Percentiles rank a stretch among this genome's conserved stretches.
These are phyloP conservation scores for Dissophora ornata DNA, from an alignment of 192 early-diverging fungal species.

Conservation along the genomic window DNA sequence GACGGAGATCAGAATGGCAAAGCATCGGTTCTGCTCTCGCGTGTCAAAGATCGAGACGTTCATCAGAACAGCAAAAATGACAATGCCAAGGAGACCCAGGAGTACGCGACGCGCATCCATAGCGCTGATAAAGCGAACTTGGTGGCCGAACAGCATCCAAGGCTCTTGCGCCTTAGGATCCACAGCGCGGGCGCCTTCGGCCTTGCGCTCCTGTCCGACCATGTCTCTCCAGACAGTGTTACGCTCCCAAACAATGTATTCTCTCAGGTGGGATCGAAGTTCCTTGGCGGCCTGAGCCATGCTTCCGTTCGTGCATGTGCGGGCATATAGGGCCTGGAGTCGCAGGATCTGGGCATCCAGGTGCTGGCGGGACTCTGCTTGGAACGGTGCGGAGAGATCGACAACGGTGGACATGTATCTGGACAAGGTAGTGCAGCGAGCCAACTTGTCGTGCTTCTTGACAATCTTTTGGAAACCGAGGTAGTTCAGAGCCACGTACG, in stretches of 20 bases:
- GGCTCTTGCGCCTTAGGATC: slow-evolving; percentile 40
- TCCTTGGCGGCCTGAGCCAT: slow-evolving; percentile 64
- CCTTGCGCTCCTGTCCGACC: slow-evolving; percentile 73
- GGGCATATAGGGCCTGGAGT: slow-evolving; percentile 71
- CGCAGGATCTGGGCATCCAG: slow-evolving; percentile 64
- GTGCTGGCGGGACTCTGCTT: slow-evolving; percentile 58
- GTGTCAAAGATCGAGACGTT: slow-evolving; percentile 71
- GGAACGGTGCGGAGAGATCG: slow-evolving; percentile 66
- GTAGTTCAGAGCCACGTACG: slow-evolving; percentile 86
- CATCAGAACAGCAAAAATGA: slow-evolving; percentile 69
- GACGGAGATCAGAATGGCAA: slow-evolving; percentile 85
- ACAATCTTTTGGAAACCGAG: slow-evolving; percentile 92
- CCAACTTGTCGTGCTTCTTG: slow-evolving; percentile 96
- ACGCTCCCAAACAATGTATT: slow-evolving; percentile 78
- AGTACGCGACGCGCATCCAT: slow-evolving; percentile 21
- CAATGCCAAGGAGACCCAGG: slow-evolving; percentile 61
- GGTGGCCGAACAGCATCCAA: slow-evolving; percentile 36
- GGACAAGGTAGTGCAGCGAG: slow-evolving; percentile 57
- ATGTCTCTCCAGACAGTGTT: slow-evolving; percentile 86
- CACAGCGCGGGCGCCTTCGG: slow-evolving; percentile 53
- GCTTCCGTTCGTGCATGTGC: slow-evolving; percentile 67
- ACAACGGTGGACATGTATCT: slow-evolving; percentile 63
- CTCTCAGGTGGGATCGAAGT: slow-evolving; percentile 70
- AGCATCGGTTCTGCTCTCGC: slow-evolving; percentile 83
- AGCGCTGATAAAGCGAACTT: slow-evolving; percentile 10